These are phyloP conservation scores for Ceratocystis destructans DNA, from an alignment of 2,329 filamentous ascomycete genomes.

Conservation along the genomic window DNA sequence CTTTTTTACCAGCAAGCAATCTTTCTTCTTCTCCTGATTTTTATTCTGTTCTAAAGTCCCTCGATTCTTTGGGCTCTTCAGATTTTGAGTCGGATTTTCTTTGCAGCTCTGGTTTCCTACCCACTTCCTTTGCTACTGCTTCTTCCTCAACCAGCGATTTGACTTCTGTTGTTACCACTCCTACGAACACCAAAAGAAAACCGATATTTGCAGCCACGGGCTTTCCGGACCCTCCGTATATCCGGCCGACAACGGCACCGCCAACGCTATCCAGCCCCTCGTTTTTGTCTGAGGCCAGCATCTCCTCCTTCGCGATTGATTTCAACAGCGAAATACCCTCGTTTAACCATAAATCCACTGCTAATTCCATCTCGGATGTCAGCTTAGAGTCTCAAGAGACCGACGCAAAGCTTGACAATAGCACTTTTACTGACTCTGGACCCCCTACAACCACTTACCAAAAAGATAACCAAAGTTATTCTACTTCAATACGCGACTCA, in stretches of 20 bases:
- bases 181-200: not conserved
- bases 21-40: constrained; percentile 12
- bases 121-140: not conserved
- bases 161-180: not conserved
- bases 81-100: constrained; percentile 15
- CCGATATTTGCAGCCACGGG: not conserved
- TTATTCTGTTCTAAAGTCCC: constrained; percentile 4
- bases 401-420: not conserved
- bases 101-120: constrained; percentile 12
- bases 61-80: constrained; percentile 18
- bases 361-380: constrained; percentile 33
- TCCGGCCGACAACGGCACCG: constrained; percentile 14
- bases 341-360: constrained; percentile 37
- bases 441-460: not conserved
- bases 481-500: not conserved
- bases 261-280: constrained; percentile 20
- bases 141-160: not conserved
- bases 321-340: constrained; percentile 39
- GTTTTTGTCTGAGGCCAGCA: constrained; percentile 16
- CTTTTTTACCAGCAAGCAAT: constrained; percentile 7
- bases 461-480: not conserved
- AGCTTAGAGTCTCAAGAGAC: not conserved
- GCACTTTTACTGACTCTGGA: not conserved
- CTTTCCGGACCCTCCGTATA: constrained; percentile 5
- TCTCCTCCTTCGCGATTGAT: constrained; percentile 14